Evolutionary conservation across 306 rosid genomes (phyloP), one percentile per base, ranked within the genome.

Genomic region (Lathyrus sativus): DNA sequence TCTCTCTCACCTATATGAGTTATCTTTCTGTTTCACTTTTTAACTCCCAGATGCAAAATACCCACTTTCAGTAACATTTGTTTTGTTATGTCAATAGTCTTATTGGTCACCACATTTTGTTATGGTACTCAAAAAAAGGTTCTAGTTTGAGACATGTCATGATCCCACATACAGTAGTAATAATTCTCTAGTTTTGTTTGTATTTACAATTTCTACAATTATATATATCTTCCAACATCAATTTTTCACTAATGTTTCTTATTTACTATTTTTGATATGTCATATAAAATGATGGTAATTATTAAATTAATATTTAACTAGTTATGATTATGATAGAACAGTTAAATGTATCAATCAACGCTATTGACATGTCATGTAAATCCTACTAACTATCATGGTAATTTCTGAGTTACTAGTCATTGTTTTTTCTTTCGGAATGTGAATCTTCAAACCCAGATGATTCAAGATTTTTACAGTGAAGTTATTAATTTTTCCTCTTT

Each of bases 31-130:
- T 58, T 39, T 65, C 72, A 57, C 74, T 64, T 74, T 77, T 61
- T 10, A 28, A 68, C 66, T 62, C 55, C 37, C 62, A 41, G 59
- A 56, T 63, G n/a, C 43, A 42, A 79, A 49, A 74, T 71, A 60
- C 61, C 78, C 72, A 78, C 68, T 78, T 83, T 60, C 75, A 78
- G 84, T n/a, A 76, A 78, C 42, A 72, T 77, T 75, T 82, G 80
- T 83, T 77, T 77, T 68, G 78, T 76, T 71, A 74, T 71, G 76
- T 62, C 71, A 56, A 65, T 65, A 8, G 73, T 77, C 68, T 42
- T 28, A 43, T 63, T 45, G 65, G 65, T 66, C 39, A 65, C 73
- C 39, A 64, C 69, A 17, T 10, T 80, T 56, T 33, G 74, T 63
- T 63, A 74, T 77, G 54, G 74, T 31, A 78, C 76, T 69, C 4